A percentile compares a stretch with the other conserved stretches of the same genome.
These are phyloP conservation scores for Suillus weaverae DNA, from an alignment of 768 basidiomycete genomes.

Conservation along the genomic window DNA sequence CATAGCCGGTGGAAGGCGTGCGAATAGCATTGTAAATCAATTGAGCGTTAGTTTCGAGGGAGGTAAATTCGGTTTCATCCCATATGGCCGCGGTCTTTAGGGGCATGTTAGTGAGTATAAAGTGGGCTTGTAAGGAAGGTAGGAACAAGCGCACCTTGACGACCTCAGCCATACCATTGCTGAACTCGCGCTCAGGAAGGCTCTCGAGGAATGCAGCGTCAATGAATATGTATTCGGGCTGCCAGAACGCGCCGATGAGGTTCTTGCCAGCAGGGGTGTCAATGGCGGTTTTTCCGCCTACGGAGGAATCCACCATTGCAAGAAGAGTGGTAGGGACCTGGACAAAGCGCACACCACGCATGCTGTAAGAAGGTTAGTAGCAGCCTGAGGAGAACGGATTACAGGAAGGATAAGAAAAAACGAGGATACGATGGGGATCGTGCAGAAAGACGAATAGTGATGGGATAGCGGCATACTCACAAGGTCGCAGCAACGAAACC, in stretches of 20 bases:
- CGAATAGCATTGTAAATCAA: constrained; percentile 88
- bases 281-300: constrained; percentile 99
- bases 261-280: constrained; percentile 99
- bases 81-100: constrained; percentile 96
- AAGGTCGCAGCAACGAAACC: constrained; percentile 98
- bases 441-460: neutral
- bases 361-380: constrained; percentile 49
- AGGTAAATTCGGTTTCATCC: constrained; percentile 86
- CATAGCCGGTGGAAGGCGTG: constrained; percentile 47
- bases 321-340: constrained; percentile 96
- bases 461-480: constrained; percentile 46
- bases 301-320: constrained; percentile 97
- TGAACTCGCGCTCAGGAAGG: constrained; percentile 87
- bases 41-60: constrained; percentile 80
- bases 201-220: constrained; percentile 96
- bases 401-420: constrained; percentile 2
- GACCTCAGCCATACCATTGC: constrained; percentile 99
- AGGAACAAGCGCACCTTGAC: constrained; percentile 70
- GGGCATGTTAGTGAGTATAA: constrained; percentile 1
- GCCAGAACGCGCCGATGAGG: constrained; percentile 97
- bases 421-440: neutral
- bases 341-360: constrained; percentile 94
- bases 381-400: neutral
- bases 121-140: neutral
- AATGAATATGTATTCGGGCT: constrained; percentile 96